phyloP scores from a whole-genome alignment of 2,329 filamentous ascomycete species.

The Neopestalotiopsis rosae region DNA sequence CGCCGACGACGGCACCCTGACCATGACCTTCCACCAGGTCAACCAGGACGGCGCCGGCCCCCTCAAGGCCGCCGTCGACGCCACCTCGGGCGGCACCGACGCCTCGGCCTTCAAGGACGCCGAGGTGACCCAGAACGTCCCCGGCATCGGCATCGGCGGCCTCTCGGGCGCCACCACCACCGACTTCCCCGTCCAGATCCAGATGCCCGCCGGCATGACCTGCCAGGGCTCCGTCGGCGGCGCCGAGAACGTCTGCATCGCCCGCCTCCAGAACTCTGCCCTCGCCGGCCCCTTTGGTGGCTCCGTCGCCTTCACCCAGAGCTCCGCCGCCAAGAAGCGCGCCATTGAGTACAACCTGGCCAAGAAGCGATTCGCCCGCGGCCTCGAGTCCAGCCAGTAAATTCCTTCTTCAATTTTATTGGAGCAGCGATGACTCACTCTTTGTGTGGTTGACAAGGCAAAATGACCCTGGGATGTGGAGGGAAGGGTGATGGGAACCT shows the following conservation, averaged over 20 bases:
- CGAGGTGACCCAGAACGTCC: constrained; percentile 61
- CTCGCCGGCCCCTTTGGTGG: constrained; percentile 68
- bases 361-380: constrained; percentile 30
- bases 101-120: constrained; percentile 62
- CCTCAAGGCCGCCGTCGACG: constrained; percentile 61
- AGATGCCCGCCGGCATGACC: constrained; percentile 69
- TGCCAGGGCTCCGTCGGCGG: constrained; percentile 63
- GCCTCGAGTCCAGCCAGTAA: constrained; percentile 17
- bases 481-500: constrained; percentile 11
- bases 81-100: constrained; percentile 65
- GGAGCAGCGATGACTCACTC: too few species aligned
- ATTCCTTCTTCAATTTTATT: not conserved
- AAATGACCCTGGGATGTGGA: not conserved
- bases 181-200: constrained; percentile 66
- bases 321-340: constrained; percentile 59
- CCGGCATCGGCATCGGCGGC: constrained; percentile 58
- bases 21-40: constrained; percentile 68
- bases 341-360: constrained; percentile 56
- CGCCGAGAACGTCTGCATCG: constrained; percentile 66
- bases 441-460: too few species aligned
- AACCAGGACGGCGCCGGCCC: constrained; percentile 72
- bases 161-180: constrained; percentile 61
- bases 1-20: constrained; percentile 60
- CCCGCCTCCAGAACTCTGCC: constrained; percentile 64
- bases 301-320: constrained; percentile 67